Evolutionary conservation across 768 basidiomycete genomes (phyloP).

Genomic region (Megacollybia marginata): DNA sequence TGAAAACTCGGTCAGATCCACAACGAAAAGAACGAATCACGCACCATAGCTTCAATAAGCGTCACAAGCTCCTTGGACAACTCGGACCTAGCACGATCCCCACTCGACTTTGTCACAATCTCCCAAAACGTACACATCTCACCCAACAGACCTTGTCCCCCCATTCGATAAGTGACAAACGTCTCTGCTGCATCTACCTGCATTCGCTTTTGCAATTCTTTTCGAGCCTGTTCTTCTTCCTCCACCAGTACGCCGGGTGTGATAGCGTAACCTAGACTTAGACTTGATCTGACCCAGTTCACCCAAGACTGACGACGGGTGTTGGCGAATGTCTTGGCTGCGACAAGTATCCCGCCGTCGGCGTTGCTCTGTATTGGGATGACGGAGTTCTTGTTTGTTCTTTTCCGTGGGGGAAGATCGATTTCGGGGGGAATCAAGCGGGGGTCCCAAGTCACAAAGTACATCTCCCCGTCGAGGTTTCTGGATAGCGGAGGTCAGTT

Average conservation of each 20-base stretch:
- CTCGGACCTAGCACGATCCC: constrained; percentile 5
- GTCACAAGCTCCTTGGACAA: constrained; percentile 6
- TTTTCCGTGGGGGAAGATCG: neutral
- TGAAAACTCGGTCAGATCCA: neutral
- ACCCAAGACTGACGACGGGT: neutral
- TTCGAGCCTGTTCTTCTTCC: no score
- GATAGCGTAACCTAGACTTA: no score
- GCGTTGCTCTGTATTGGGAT: neutral
- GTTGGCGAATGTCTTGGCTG: neutral
- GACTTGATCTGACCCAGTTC: neutral
- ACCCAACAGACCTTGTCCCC: constrained; percentile 9
- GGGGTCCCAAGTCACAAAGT: constrained; percentile 10
- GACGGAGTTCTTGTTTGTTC: neutral
- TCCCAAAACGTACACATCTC: constrained; percentile 12
- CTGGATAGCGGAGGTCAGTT: neutral
- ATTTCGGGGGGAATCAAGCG: constrained; percentile 8
- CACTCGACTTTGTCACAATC: constrained; percentile 4
- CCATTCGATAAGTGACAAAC: constrained; percentile 7
- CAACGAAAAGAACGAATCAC: neutral
- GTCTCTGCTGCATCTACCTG: constrained; percentile 7
- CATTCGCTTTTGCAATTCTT: no score
- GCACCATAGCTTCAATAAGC: constrained; percentile 10
- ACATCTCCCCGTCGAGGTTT: constrained; percentile 18
- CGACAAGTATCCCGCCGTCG: neutral
- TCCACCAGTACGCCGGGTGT: no score